Evolutionary conservation across 2,329 filamentous ascomycete species (phyloP).

Genomic region (Phaeosphaeriaceae sp.): DNA sequence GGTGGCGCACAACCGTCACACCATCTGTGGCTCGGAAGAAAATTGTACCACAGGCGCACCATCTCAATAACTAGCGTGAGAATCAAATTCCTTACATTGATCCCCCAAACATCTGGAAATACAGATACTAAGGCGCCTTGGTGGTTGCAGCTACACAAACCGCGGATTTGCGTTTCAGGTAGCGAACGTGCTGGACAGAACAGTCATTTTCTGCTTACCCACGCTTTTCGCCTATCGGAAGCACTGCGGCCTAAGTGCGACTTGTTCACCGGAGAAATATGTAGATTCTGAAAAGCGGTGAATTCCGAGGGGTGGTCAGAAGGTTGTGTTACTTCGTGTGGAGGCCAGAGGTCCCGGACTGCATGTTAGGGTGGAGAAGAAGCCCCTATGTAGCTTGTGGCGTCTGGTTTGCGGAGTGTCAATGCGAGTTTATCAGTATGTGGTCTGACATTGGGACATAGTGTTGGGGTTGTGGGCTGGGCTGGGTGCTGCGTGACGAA

Average conservation of each 20-base stretch:
- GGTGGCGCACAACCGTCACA: too few relatives aligned
- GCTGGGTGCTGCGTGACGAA: constrained; percentile 1
- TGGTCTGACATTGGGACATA: constrained; percentile 23
- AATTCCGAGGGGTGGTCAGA: not conserved
- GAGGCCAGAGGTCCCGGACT: not conserved
- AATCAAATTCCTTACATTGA: too few relatives aligned
- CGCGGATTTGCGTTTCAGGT: not conserved
- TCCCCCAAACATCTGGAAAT: too few relatives aligned
- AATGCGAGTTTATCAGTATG: constrained; percentile 28
- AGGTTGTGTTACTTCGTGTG: not conserved
- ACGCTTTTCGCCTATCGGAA: constrained; percentile 6
- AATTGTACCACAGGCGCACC: not conserved
- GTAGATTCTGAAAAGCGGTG: not conserved
- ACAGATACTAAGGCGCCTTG: too few relatives aligned
- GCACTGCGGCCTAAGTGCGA: constrained; percentile 15
- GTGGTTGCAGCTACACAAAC: not conserved
- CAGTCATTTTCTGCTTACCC: too few relatives aligned
- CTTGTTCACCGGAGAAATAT: not conserved
- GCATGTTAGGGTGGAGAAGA: not conserved
- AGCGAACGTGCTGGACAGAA: not conserved
- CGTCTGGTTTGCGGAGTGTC: constrained; percentile 6
- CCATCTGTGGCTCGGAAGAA: too few relatives aligned
- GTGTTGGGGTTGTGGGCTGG: constrained; percentile 8
- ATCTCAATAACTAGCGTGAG: too few relatives aligned
- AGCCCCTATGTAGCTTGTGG: not conserved